Percentiles rank a stretch among this genome's conserved stretches.
Evolutionary conservation across 192 early-diverging fungal genomes (phyloP).

Genomic region (Gryganskiella cystojenkinii): DNA sequence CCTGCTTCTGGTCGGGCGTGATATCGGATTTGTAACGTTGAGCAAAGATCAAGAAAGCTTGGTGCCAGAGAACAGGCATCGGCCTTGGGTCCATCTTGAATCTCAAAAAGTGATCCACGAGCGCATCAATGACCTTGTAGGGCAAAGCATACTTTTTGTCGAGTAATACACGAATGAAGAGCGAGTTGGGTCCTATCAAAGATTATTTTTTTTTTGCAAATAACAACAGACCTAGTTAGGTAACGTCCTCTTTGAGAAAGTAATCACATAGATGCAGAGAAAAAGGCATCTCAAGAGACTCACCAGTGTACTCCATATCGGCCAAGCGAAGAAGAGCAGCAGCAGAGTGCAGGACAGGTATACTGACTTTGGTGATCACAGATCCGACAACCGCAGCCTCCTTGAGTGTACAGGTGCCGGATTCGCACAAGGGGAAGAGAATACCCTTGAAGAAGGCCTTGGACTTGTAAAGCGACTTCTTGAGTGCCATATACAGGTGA

Average conservation of each 20-base stretch:
- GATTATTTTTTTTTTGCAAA: not conserved
- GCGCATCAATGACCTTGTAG: conserved; percentile 94
- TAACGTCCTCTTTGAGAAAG: too few relatives aligned
- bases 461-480: conserved; percentile 97
- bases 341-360: conserved; percentile 96
- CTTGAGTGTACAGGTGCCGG: conserved; percentile 90
- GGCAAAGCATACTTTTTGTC: conserved; percentile 99
- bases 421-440: conserved; percentile 94
- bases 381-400: conserved; percentile 96
- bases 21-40: conserved; percentile 98
- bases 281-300: not conserved
- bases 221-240: not conserved
- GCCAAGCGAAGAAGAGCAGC: conserved; percentile 93
- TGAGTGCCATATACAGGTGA: conserved; percentile 96
- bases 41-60: conserved; percentile 93
- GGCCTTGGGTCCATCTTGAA: conserved; percentile 86
- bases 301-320: conserved; percentile 97
- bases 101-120: conserved; percentile 96
- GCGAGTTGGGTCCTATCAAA: conserved; percentile 78
- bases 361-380: conserved; percentile 91
- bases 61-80: conserved; percentile 98
- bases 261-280: not conserved
- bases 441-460: conserved; percentile 98
- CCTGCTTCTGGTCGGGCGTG: conserved; percentile 94
- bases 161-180: conserved; percentile 95